phyloP scores from a whole-genome alignment of 2,329 filamentous ascomycete genomes.

The Exophiala viscosa region DNA sequence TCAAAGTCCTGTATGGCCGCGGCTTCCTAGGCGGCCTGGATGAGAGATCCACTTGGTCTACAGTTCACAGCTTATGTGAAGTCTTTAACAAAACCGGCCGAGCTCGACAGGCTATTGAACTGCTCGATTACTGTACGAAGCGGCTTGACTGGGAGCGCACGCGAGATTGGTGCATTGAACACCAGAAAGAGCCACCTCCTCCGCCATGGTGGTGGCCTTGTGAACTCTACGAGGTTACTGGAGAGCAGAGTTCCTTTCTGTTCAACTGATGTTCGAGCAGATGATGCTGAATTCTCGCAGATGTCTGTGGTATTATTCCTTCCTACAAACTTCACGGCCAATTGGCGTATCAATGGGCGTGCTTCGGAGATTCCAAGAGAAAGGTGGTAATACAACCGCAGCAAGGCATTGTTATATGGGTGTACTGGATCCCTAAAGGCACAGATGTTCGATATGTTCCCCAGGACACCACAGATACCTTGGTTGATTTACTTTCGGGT shows the following conservation, averaged over 20 bases:
- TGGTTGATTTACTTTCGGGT: too few relatives aligned
- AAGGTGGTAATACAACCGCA: too few relatives aligned
- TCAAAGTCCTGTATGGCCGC: background rate
- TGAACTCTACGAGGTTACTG: background rate
- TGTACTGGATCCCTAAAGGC: too few relatives aligned
- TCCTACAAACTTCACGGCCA: too few relatives aligned
- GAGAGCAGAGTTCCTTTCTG: background rate
- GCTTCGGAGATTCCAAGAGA: too few relatives aligned
- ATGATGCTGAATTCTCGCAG: background rate
- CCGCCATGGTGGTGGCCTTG: conserved; percentile 8
- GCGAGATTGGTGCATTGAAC: background rate
- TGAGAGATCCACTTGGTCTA: background rate
- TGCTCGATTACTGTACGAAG: background rate
- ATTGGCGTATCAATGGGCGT: too few relatives aligned
- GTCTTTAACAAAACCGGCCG: background rate
- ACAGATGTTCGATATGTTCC: too few relatives aligned
- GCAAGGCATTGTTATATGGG: too few relatives aligned
- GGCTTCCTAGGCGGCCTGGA: background rate
- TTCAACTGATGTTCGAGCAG: background rate
- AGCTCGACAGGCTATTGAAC: background rate
- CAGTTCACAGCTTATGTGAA: background rate
- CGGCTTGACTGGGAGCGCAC: conserved; percentile 4
- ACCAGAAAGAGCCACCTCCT: background rate
- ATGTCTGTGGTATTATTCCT: too few relatives aligned
- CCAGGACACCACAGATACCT: too few relatives aligned